phyloP scores from a whole-genome alignment of 1,284 basidiomycete species.

The Fistulinella staudtii region DNA sequence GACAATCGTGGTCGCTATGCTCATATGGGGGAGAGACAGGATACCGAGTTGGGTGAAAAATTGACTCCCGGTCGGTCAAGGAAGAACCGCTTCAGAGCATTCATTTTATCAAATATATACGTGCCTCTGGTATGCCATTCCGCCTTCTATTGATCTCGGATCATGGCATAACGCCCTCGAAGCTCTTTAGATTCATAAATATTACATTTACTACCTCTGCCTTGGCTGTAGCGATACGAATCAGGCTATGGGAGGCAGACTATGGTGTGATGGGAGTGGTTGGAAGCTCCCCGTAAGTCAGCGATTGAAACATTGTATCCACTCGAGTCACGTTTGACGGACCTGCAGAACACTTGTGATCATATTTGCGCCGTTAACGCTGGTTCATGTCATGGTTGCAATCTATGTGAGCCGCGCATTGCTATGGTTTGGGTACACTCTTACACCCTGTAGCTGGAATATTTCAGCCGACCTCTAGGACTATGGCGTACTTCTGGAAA shows the following conservation, averaged over 20 bases:
- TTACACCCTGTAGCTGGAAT: conserved; percentile 63
- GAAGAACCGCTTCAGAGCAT: conserved; percentile 55
- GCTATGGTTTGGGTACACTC: background rate
- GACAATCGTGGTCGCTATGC: conserved; percentile 30
- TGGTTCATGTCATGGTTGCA: conserved; percentile 82
- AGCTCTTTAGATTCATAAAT: conserved; percentile 85
- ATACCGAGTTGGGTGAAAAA: conserved; percentile 34
- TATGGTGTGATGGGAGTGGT: conserved; percentile 62
- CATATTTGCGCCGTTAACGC: conserved; percentile 80
- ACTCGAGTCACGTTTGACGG: conserved; percentile 9
- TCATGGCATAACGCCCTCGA: conserved; percentile 28
- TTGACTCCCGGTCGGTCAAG: conserved; percentile 41
- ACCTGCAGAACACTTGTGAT: conserved; percentile 71
- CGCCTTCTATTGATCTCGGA: conserved; percentile 8
- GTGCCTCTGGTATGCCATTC: conserved; percentile 62
- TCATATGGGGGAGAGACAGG: conserved; percentile 32
- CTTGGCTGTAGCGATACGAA: conserved; percentile 75
- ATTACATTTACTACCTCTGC: conserved; percentile 78
- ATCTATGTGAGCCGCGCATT: conserved; percentile 60
- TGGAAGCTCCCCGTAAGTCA: conserved; percentile 74
- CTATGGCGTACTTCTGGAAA: conserved; percentile 85
- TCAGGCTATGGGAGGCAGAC: conserved; percentile 56
- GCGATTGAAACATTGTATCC: background rate
- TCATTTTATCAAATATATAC: conserved; percentile 68
- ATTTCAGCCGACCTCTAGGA: conserved; percentile 86